These are phyloP conservation scores for Hebeloma cylindrosporum DNA, from an alignment of 768 basidiomycete species.

Conservation along the genomic window DNA sequence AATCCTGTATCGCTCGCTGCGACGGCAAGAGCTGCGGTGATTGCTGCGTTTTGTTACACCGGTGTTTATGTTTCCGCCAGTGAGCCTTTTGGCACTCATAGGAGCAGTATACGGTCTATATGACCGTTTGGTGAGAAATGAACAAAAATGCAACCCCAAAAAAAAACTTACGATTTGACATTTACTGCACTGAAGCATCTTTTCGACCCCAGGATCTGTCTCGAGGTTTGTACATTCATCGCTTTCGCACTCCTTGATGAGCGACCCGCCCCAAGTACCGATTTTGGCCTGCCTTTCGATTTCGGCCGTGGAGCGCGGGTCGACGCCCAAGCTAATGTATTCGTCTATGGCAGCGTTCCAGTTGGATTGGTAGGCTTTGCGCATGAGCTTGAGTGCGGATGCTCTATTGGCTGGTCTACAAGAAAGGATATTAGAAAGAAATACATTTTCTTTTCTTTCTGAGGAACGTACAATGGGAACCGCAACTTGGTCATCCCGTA, in stretches of 20 bases:
- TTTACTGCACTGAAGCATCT: neutral
- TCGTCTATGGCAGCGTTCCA: conserved; percentile 5
- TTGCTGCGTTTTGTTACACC: no score
- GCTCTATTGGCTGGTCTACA: no score
- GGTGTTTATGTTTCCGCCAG: conserved; percentile 3
- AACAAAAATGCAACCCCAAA: no score
- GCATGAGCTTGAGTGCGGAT: no score
- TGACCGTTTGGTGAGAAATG: neutral
- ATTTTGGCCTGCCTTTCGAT: conserved; percentile 4
- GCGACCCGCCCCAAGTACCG: neutral
- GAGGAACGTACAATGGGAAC: conserved; percentile 1
- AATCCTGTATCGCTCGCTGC: no score
- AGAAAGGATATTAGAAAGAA: no score
- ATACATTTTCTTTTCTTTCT: no score
- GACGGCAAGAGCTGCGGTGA: no score
- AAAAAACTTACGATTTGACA: conserved; percentile 3
- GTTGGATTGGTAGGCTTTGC: neutral
- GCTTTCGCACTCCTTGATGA: neutral
- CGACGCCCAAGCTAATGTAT: conserved; percentile 3
- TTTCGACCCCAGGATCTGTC: neutral
- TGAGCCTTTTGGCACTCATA: neutral
- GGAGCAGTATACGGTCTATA: conserved; percentile 5
- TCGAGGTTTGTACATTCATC: neutral
- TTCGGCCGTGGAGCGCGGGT: neutral
- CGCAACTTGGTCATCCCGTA: neutral